Percentiles rank a stretch among this genome's conserved stretches.
Conservation (phyloP, 306 rosid genomes). For the Gastrolobium villosum region DNA sequence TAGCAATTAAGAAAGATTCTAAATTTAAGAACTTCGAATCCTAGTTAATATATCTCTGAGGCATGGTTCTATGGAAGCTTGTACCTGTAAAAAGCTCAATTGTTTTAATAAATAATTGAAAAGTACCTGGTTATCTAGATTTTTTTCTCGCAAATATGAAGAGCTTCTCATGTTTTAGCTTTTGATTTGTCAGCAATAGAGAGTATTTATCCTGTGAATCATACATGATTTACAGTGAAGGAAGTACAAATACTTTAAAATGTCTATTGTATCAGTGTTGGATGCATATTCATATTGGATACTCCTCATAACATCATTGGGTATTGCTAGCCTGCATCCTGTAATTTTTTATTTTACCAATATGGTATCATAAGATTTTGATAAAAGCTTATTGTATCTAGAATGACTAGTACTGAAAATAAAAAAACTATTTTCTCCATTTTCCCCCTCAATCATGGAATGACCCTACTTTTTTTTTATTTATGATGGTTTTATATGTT, state of each 20-base stretch:
- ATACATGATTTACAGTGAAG: background rate
- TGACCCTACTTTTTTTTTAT: too few species aligned
- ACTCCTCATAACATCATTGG: conserved; percentile 2
- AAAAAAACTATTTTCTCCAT: background rate
- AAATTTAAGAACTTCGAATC: background rate
- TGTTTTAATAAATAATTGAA: background rate
- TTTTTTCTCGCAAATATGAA: background rate
- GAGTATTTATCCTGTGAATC: background rate
- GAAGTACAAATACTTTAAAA: background rate
- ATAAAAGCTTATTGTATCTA: background rate
- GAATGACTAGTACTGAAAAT: background rate
- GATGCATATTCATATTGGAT: conserved; percentile 4
- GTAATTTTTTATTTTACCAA: background rate
- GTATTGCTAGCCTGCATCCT: background rate
- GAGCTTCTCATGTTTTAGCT: conserved; percentile 7
- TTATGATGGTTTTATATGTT: background rate
- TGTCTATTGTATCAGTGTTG: background rate
- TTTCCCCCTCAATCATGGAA: background rate
- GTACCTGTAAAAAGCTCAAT: background rate
- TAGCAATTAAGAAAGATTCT: conserved; percentile 8
- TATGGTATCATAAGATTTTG: too few species aligned
- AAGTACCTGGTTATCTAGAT: background rate
- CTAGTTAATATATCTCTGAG: background rate
- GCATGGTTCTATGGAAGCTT: background rate
- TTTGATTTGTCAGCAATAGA: background rate